These are phyloP conservation scores for Xylaria telfairii DNA, from an alignment of 495 filamentous ascomycete species.

Conservation along the genomic window DNA sequence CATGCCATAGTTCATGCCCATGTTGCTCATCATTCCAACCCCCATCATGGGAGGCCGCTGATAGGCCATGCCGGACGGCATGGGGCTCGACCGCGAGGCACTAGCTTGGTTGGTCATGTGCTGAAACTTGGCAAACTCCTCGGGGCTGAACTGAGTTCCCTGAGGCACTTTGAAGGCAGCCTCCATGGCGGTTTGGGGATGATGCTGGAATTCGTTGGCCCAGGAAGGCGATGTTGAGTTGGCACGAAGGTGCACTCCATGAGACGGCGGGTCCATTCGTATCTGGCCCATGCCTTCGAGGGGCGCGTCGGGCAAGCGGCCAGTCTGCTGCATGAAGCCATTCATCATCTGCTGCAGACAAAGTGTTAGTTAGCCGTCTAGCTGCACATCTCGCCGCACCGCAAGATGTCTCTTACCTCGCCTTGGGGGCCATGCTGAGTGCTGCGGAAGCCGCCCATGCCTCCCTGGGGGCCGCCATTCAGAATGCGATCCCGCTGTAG, in stretches of 20 bases:
- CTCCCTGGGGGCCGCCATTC: conserved; percentile 65
- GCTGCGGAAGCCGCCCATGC: conserved; percentile 51
- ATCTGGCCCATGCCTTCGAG: conserved; percentile 49
- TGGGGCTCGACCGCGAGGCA: conserved; percentile 57
- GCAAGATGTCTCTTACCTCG: conserved; percentile 46
- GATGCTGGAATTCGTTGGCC: conserved; percentile 62
- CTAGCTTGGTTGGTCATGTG: conserved; percentile 63
- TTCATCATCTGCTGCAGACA: conserved; percentile 78
- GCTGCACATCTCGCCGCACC: not conserved
- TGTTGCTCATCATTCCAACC: conserved; percentile 54
- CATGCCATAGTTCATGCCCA: conserved; percentile 48
- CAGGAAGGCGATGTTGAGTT: conserved; percentile 66
- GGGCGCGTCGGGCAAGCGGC: conserved; percentile 49
- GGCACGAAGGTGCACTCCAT: conserved; percentile 57
- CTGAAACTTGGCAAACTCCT: conserved; percentile 87
- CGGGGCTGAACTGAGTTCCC: conserved; percentile 73
- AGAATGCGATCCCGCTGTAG: conserved; percentile 88
- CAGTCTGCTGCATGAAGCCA: conserved; percentile 80
- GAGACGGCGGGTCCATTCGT: conserved; percentile 45
- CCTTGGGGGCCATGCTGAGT: conserved; percentile 49
- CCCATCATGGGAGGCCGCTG: conserved; percentile 47
- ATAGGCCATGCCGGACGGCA: conserved; percentile 40
- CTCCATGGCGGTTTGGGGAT: conserved; percentile 77
- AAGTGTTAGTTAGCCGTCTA: conserved; percentile 12
- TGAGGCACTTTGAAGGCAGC: conserved; percentile 70